Percentiles rank a stretch among this genome's conserved stretches.
phyloP scores from a whole-genome alignment of 352 stramenopile genomes.

The Globisporangium abappressorium region DNA sequence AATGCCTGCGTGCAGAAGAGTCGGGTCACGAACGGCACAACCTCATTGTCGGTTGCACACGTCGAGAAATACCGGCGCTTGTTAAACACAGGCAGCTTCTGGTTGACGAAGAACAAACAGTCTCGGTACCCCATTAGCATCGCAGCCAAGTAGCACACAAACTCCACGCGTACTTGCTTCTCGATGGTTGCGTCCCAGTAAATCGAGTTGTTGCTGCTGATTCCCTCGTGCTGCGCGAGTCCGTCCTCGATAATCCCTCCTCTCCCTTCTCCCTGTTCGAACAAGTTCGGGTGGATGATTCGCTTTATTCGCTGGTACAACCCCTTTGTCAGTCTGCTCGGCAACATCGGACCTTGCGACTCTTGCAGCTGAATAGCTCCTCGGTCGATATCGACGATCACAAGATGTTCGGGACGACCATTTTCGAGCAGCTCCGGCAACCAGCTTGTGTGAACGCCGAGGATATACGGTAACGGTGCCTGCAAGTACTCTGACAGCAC shows the following conservation, averaged over 20 bases:
- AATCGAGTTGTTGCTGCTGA: conserved; percentile 3
- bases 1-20: conserved; percentile 77
- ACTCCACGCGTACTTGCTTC: conserved; percentile 66
- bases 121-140: conserved; percentile 78
- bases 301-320: conserved; percentile 49
- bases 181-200: conserved; percentile 42
- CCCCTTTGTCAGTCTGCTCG: conserved; percentile 41
- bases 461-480: conserved; percentile 77
- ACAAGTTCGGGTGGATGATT: conserved; percentile 47
- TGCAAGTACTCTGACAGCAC: conserved; percentile 85
- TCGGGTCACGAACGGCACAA: conserved; percentile 61
- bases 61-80: conserved; percentile 77
- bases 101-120: conserved; percentile 86
- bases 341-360: conserved; percentile 49
- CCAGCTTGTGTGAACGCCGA: conserved; percentile 77
- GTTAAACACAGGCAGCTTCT: conserved; percentile 86
- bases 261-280: background rate
- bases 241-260: conserved; percentile 6
- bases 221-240: background rate
- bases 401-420: conserved; percentile 75
- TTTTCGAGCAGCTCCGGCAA: conserved; percentile 59
- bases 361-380: conserved; percentile 63
- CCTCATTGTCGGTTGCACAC: conserved; percentile 51
- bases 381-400: conserved; percentile 76
- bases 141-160: conserved; percentile 66